Base-by-base conservation (phyloP, 768 basidiomycete species). In the Wakefieldia striispora region DNA sequence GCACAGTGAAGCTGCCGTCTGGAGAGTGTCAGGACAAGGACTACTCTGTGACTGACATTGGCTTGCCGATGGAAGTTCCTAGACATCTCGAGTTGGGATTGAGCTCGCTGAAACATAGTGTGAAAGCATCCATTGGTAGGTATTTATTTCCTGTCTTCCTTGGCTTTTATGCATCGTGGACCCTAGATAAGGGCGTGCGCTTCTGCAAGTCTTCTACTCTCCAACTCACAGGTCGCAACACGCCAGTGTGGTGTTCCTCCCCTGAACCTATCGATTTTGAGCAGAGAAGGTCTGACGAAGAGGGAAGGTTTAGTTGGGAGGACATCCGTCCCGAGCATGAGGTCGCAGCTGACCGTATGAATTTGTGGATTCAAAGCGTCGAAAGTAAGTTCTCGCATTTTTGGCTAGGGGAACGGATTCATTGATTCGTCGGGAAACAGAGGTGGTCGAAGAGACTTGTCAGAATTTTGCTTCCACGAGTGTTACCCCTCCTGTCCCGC, bases 361-460 rank as follows among this genome's bases (percentile, higher is more conserved):
- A 82, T 1, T 70, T 86, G 45, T 92, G 91, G 91, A 86, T 90
- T 69, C 79, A 79, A 56, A 88, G 82, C 50, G 86, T 91, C 14
- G 89, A 92, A 69, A 85, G 90, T 91, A 65, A 62, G 88, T 79
- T 9, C 31, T 29, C 26, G 4, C 3, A 4, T 33, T 20, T 40
- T 24, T 43, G 26, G 36, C 10, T 17, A 27, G 19, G 50, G n/a
- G 40, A 10, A 19, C 31, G 1, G 6, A 26, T 20, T 20, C 5
- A 14, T n/a, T 58, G 38, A 45, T 53, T 45, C n/a, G 2, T 51
- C 40, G 20, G 9, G 16, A 43, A 54, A 43, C 65, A 91, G 89
- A 81, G 71, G 88, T 91, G 14, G 86, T 91, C 7, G 85, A 90
- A 61, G 91, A 91, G 58, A 83, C 89, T 13, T 76, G 84, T 36